Conservation (phyloP, 129 eudicot genomes). For the Solidago caesia region DNA sequence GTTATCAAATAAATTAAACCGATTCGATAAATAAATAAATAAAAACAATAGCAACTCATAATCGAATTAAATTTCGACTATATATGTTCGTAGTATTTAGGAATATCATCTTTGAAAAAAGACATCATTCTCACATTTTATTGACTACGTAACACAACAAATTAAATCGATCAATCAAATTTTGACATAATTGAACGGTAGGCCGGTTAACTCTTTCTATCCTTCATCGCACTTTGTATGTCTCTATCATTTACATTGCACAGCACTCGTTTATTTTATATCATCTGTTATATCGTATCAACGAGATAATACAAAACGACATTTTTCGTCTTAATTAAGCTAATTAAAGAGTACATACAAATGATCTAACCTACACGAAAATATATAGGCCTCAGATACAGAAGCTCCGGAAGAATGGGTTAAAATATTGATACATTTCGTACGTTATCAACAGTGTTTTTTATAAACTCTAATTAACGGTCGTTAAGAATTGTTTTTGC, state of each 20-base stretch:
- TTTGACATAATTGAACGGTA: not conserved
- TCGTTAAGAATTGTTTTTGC: not conserved
- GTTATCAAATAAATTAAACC: too few species aligned
- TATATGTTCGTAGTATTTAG: too few species aligned
- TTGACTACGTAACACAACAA: not conserved
- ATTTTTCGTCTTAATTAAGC: not conserved
- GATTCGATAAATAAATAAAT: too few species aligned
- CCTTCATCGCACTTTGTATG: not conserved
- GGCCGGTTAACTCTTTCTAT: not conserved
- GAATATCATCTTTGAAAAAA: too few species aligned
- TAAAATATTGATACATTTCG: slow-evolving; percentile 11
- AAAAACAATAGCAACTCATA: too few species aligned
- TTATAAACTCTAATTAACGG: slow-evolving; percentile 11
- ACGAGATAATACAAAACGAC: slow-evolving; percentile 17
- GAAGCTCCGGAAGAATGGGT: slow-evolving; percentile 42
- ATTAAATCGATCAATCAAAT: not conserved
- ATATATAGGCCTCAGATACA: slow-evolving; percentile 37
- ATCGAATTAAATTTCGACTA: too few species aligned
- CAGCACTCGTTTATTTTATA: slow-evolving; percentile 10
- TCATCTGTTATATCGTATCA: slow-evolving; percentile 17
- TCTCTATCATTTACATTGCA: not conserved
- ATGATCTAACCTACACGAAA: slow-evolving; percentile 21
- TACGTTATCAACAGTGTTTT: slow-evolving; percentile 8
- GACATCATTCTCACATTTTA: not conserved
- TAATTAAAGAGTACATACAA: slow-evolving; percentile 27